A percentile compares a stretch with the other conserved stretches of the same genome.
Conservation (phyloP, 1,139 yeast genomes). For the Saccharomyces hybrid region DNA sequence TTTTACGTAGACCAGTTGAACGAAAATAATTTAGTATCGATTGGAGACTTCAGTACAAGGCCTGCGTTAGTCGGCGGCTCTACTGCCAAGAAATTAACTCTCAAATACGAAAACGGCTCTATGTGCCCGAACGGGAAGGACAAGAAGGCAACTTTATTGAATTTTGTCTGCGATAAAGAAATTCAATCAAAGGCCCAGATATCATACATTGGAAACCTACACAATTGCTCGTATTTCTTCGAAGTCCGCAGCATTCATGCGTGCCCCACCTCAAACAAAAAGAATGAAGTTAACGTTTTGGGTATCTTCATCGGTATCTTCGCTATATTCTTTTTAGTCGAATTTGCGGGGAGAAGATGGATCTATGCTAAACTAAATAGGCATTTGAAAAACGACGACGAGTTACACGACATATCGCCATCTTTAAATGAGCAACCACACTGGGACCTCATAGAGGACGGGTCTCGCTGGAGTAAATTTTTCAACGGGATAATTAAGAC, state of each 20-base stretch:
- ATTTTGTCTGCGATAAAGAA: slow-evolving; percentile 77
- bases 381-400: not conserved
- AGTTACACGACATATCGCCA: not conserved
- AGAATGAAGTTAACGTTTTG: slow-evolving; percentile 30
- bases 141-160: slow-evolving; percentile 57
- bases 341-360: slow-evolving; percentile 30
- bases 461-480: not conserved
- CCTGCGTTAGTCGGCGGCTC: slow-evolving; percentile 42
- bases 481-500: not conserved
- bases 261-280: slow-evolving; percentile 66
- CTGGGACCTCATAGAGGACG: slow-evolving; percentile 2
- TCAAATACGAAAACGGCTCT: slow-evolving; percentile 69
- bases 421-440: not conserved
- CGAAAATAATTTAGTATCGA: slow-evolving; percentile 40
- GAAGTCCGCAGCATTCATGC: slow-evolving; percentile 85
- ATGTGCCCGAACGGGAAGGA: slow-evolving; percentile 49
- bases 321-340: slow-evolving; percentile 35
- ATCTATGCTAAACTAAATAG: slow-evolving; percentile 9
- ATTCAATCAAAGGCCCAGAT: slow-evolving; percentile 59
- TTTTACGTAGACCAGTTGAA: slow-evolving; percentile 51
- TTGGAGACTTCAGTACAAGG: slow-evolving; percentile 54
- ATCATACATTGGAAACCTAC: slow-evolving; percentile 60
- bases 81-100: slow-evolving; percentile 62
- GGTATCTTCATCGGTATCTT: slow-evolving; percentile 31
- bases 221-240: slow-evolving; percentile 77